Base-by-base conservation (phyloP, 768 basidiomycete genomes). In the Boletus subcaerulescens region DNA sequence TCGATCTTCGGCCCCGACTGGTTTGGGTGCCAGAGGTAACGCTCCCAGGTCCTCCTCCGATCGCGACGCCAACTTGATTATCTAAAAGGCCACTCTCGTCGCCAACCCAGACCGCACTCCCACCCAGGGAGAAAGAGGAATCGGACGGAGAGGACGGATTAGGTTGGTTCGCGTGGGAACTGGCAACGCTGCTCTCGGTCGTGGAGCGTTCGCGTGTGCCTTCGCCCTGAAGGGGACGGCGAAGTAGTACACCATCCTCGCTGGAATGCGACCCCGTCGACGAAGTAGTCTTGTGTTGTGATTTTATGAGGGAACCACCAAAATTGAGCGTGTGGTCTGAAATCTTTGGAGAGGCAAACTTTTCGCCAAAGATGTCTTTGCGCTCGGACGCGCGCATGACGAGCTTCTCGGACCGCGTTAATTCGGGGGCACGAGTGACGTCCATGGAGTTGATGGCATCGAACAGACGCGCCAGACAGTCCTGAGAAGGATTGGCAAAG, bases 391-490 rank as follows among this genome's bases (percentile, higher is more conserved):
- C 80, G 29, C 95, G 89, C 80, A 98, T 86, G 54, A 99, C 80
- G 50, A 93, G 74, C 61, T 92, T 93, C 73, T 99, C 97, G 58
- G 80, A 76, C 29, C 91, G 84, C 5, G 86, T 86, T 42, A 99
- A 75, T 5, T 76, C 69, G 3, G 97, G 97, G 24, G 90, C 85
- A 10, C 77, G 80, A n/a, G 85, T 80, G 18, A 92, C 76, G 64
- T 96, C 85, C 82, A 98, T 92, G 7, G 89, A 84, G 68, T 98
- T 98, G 58, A 98, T 86, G 5, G 94, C 86, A 60, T 96, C 91
- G 68, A 93, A 98, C 4, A 99, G 79, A 3, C 90, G 85, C 3
- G 89, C 84, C 14, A 99, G 84, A 62, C 93, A 91, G 60, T 92
- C 91, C 66, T 95, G 86, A 0, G 93, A 93, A 0, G 95, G 94